These are phyloP conservation scores for Favolaschia claudopus DNA, from an alignment of 768 basidiomycete genomes.

Conservation along the genomic window DNA sequence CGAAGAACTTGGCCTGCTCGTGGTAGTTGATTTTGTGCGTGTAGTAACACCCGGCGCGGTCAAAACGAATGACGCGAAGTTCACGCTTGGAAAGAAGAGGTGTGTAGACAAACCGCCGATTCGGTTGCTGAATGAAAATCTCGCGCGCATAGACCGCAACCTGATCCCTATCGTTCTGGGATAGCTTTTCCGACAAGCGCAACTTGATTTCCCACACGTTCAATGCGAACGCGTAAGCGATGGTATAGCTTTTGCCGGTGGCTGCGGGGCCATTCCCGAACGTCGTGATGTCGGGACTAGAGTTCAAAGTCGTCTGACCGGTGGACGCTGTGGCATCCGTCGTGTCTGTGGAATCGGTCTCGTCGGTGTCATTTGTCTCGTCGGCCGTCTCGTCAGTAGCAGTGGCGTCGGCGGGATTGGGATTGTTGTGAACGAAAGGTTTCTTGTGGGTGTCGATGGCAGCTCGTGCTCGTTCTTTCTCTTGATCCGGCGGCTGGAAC, in stretches of 20 bases:
- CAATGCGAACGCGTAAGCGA: neutral
- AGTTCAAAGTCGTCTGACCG: neutral
- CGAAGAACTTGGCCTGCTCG: constrained; percentile 18
- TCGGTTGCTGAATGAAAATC: constrained; percentile 28
- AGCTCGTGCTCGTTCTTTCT: too few relatives aligned
- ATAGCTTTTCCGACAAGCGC: neutral
- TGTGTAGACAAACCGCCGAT: constrained; percentile 29
- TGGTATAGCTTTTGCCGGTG: neutral
- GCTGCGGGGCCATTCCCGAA: constrained; percentile 13
- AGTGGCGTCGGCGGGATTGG: too few relatives aligned
- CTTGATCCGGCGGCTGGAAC: neutral
- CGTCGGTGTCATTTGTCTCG: too few relatives aligned
- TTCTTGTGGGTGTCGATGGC: too few relatives aligned
- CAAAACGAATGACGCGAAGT: constrained; percentile 26
- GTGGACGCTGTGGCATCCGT: too few relatives aligned
- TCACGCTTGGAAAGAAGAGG: constrained; percentile 22
- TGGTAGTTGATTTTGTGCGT: constrained; percentile 27
- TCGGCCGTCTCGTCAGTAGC: too few relatives aligned
- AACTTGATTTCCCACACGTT: constrained; percentile 22
- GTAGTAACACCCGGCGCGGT: constrained; percentile 26
- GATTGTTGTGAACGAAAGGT: too few relatives aligned
- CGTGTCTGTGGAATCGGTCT: too few relatives aligned
- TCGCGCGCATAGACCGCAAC: constrained; percentile 26
- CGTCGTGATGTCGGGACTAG: constrained; percentile 6
- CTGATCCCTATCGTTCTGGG: constrained; percentile 6